Base-by-base conservation (phyloP, 179 eudicot species). In the Heliamphora ciliata region DNA sequence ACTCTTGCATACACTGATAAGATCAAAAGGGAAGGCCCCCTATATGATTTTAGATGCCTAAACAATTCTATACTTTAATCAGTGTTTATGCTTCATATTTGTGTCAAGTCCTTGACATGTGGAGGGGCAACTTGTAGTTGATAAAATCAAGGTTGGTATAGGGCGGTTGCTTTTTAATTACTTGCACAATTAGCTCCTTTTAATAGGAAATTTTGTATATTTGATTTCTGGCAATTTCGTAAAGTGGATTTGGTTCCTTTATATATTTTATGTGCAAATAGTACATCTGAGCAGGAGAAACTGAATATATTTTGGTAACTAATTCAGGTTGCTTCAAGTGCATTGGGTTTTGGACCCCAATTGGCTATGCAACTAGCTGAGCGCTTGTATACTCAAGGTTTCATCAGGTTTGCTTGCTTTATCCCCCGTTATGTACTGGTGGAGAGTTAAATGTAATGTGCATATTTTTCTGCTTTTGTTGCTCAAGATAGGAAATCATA, bases 311-410 rank as follows among this genome's bases (percentile, higher is more conserved):
- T 78, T 61, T 85, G 54, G 56, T 83, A 77, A 81, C 47, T 75
- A 76, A 79, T 86, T 63, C 86, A 95, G 98, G 94, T 95, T 87
- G 98, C 98, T 86, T 95, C 98, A 81, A 95, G 98, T 85, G 91
- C 98, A 74, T 84, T 95, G 80, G 98, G 98, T 51, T 88, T 90
- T 75, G 98, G 95, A 82, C 98, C 98, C 31, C 98, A 95, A 82
- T 82, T 90, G 87, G 91, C 98, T 70, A 95, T 95, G 98, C 98
- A 95, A 86, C 77, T 93, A 71, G 98, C 98, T 83, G 98, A 95
- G 87, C 94, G 95, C 77, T 85, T 95, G 86, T 95, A 95, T 82
- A 95, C 98, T 76, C 98, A 95, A 90, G 98, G 98, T 84, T 95
- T 86, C 82, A 95, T 95, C 92, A 95, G 98, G 98, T 95, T 77